These are phyloP conservation scores for Amorphotheca resinae DNA, from an alignment of 495 filamentous ascomycete species.

Conservation along the genomic window DNA sequence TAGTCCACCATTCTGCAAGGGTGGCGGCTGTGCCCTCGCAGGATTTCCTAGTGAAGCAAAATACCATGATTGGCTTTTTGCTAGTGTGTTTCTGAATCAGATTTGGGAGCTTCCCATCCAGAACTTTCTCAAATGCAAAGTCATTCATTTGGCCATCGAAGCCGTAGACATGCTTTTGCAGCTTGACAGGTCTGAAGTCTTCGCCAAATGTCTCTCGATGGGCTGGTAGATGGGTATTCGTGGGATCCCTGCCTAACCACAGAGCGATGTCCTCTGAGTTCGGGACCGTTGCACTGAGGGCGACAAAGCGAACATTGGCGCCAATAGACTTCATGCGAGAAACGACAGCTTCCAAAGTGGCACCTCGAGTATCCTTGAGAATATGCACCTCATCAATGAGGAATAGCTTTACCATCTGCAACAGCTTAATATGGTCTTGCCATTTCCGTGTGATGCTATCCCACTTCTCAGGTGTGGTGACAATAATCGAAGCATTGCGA, in stretches of 20 bases:
- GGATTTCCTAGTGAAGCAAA: slow-evolving; percentile 78
- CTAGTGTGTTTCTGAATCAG: slow-evolving; percentile 67
- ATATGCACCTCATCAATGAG: slow-evolving; percentile 97
- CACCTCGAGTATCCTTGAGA: slow-evolving; percentile 77
- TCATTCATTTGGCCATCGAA: slow-evolving; percentile 58
- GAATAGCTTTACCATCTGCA: slow-evolving; percentile 80
- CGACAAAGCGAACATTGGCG: slow-evolving; percentile 78
- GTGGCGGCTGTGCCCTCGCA: slow-evolving; percentile 62
- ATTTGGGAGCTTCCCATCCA: slow-evolving; percentile 59
- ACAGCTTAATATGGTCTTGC: slow-evolving; percentile 75
- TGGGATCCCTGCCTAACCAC: slow-evolving; percentile 77
- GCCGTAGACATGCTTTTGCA: slow-evolving; percentile 81
- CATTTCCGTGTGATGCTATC: slow-evolving; percentile 94
- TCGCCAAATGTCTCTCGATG: slow-evolving; percentile 74
- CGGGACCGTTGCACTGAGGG: slow-evolving; percentile 85
- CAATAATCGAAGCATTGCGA: slow-evolving; percentile 75
- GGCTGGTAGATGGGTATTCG: slow-evolving; percentile 55
- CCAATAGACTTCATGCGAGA: slow-evolving; percentile 93
- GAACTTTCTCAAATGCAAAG: slow-evolving; percentile 72
- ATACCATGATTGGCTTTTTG: slow-evolving; percentile 82
- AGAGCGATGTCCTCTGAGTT: slow-evolving; percentile 83
- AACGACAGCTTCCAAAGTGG: slow-evolving; percentile 88
- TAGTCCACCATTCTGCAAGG: slow-evolving; percentile 55
- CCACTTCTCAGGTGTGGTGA: slow-evolving; percentile 98
- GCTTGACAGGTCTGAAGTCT: slow-evolving; percentile 75